A percentile compares a stretch with the other conserved stretches of the same genome.
Evolutionary conservation across 306 rosid genomes (phyloP).

Genomic region (Spatholobus suberectus): DNA sequence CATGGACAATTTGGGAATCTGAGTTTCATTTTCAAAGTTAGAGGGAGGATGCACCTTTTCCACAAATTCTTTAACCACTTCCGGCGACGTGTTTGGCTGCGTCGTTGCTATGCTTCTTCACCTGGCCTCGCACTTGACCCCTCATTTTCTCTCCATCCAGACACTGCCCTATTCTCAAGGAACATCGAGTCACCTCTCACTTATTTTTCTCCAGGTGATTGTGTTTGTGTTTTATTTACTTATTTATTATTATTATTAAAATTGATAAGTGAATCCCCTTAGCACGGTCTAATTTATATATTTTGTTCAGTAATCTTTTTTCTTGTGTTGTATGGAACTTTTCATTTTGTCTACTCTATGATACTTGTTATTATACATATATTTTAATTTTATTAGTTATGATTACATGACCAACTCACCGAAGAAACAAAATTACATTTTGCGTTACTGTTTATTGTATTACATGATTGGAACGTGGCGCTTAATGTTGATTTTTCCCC

Average conservation of each 20-base stretch:
- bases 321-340: neutral
- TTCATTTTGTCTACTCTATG: neutral
- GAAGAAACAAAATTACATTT: no score
- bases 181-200: constrained; percentile 63
- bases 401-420: neutral
- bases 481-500: no score
- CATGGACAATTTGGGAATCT: neutral
- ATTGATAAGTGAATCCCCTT: neutral
- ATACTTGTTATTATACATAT: no score
- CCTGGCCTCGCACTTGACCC: constrained; percentile 58
- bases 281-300: neutral
- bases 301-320: neutral
- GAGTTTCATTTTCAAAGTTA: neutral
- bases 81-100: constrained; percentile 51
- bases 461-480: neutral
- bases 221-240: neutral
- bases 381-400: neutral
- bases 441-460: neutral
- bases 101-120: constrained; percentile 75
- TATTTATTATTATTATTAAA: neutral
- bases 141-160: constrained; percentile 34
- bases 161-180: constrained; percentile 44
- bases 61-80: constrained; percentile 60
- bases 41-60: constrained; percentile 53
- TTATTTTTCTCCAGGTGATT: constrained; percentile 62